Evolutionary conservation across 495 filamentous ascomycete species (phyloP).

Genomic region (Xylaria telfairii): DNA sequence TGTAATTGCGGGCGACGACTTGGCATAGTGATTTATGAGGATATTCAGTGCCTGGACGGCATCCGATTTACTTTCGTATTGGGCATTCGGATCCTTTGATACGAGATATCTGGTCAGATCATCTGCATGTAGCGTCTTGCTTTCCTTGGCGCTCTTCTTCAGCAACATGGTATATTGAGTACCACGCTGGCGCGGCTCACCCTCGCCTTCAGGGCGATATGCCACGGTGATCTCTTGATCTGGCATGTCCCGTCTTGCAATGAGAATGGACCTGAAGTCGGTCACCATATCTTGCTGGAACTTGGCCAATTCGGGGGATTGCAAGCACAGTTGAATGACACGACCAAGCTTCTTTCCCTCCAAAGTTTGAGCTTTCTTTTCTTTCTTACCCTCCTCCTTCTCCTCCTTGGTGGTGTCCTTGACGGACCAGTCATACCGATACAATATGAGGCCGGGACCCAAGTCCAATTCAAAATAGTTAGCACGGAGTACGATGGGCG

Average conservation of each 20-base stretch:
- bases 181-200: slow-evolving; percentile 44
- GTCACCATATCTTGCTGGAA: slow-evolving; percentile 51
- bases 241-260: slow-evolving; percentile 39
- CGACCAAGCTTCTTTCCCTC: slow-evolving; percentile 45
- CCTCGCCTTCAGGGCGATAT: slow-evolving; percentile 50
- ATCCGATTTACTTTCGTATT: slow-evolving; percentile 44
- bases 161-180: slow-evolving; percentile 45
- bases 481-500: slow-evolving; percentile 51
- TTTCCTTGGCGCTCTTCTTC: slow-evolving; percentile 47
- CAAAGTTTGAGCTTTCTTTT: neutral
- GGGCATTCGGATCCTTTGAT: slow-evolving; percentile 42
- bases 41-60: slow-evolving; percentile 45
- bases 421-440: slow-evolving; percentile 52
- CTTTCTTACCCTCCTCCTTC: neutral
- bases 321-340: slow-evolving; percentile 54
- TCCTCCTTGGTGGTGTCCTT: slow-evolving; percentile 32
- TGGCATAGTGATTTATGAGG: slow-evolving; percentile 38
- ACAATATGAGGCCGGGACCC: slow-evolving; percentile 40
- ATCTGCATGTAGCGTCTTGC: slow-evolving; percentile 39
- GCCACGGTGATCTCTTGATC: slow-evolving; percentile 38
- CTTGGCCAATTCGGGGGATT: slow-evolving; percentile 31
- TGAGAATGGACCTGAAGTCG: slow-evolving; percentile 52
- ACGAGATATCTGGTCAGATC: slow-evolving; percentile 56
- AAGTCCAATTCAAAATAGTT: slow-evolving; percentile 57
- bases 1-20: slow-evolving; percentile 20